Evolutionary conservation across 1,139 yeast genomes (phyloP), one percentile per base, ranked within the genome.

Genomic region (Suhomyces guaymorum): DNA sequence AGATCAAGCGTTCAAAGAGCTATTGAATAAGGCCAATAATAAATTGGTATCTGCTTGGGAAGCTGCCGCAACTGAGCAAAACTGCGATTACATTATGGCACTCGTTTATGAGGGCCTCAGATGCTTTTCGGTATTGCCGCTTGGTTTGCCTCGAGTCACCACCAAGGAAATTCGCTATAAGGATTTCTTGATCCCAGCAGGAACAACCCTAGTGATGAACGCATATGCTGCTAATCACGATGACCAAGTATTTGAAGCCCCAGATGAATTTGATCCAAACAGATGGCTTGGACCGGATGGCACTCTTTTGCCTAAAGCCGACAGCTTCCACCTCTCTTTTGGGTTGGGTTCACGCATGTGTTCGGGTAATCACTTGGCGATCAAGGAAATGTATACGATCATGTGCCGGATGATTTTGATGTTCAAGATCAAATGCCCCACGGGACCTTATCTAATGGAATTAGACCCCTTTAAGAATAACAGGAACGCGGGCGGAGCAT

Each of bases 171-270:
- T 83, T 8, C 24, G 43, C 1, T 73, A 67, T 46, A 54, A 57
- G 6, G 55, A 58, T 0, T 45, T 62, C 0, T 39, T 57, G 1
- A 75, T 83, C 8, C 90, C 90, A 0, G 46, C 57, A 6, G 74
- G 75, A 1, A 78, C 89, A 0, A 65, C 70, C 0, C 48, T 83
- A 30, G 62, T 81, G 28, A 75, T 84, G 82, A 84, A 84, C 49
- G 73, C 86, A 1, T 80, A 70, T 61, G 80, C 83, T 1, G 90
- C 83, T 1, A 82, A 84, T 50, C 86, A 82, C 54, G 92, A 84
- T 49, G 55, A 60, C 0, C 37, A 38, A 2, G 55, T 55, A 9
- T 83, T 73, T 43, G 41, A 51, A n/a, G 51, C 71, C 18, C 86
- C 92, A 0, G 57, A 58, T 49, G 48, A 47, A 19, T 84, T 82